phyloP scores from a whole-genome alignment of 768 basidiomycete species.

The Psilocybe cubensis region DNA sequence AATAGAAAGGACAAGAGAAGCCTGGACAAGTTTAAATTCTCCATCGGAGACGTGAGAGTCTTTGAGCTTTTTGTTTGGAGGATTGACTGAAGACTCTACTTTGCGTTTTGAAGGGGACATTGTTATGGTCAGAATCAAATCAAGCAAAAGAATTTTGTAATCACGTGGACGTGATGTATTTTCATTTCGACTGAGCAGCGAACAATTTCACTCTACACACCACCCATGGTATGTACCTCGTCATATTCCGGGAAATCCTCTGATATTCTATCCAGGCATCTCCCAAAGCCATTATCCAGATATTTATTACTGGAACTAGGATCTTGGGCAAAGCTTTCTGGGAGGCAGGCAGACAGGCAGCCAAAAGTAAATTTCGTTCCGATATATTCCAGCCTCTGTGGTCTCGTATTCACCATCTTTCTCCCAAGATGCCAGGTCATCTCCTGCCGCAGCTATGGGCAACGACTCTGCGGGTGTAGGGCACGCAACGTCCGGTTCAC shows the following conservation, averaged over 20 bases:
- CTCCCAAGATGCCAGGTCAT: constrained; percentile 76
- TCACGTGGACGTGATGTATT: constrained; percentile 15
- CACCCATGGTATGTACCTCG: constrained; percentile 16
- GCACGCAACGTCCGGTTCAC: constrained; percentile 72
- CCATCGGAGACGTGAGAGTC: constrained; percentile 34
- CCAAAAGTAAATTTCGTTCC: constrained; percentile 73
- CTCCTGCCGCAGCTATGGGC: constrained; percentile 71
- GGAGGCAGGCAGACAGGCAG: constrained; percentile 90
- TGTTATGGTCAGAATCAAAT: constrained; percentile 15
- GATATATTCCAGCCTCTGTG: neutral
- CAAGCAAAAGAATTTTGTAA: constrained; percentile 9
- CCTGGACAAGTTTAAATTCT: constrained; percentile 65
- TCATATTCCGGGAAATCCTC: neutral
- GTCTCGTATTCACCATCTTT: neutral
- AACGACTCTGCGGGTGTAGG: constrained; percentile 75
- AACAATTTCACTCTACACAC: constrained; percentile 1
- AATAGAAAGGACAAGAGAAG: constrained; percentile 74
- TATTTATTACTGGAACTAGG: constrained; percentile 73
- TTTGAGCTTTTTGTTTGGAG: constrained; percentile 40
- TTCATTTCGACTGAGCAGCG: constrained; percentile 2
- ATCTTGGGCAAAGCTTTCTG: constrained; percentile 91
- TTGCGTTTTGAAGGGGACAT: constrained; percentile 28
- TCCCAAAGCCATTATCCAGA: constrained; percentile 80
- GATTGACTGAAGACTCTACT: constrained; percentile 17
- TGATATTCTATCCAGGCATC: constrained; percentile 56